Conservation (phyloP, 2,329 filamentous ascomycete species). For the Scedosporium minutisporum region DNA sequence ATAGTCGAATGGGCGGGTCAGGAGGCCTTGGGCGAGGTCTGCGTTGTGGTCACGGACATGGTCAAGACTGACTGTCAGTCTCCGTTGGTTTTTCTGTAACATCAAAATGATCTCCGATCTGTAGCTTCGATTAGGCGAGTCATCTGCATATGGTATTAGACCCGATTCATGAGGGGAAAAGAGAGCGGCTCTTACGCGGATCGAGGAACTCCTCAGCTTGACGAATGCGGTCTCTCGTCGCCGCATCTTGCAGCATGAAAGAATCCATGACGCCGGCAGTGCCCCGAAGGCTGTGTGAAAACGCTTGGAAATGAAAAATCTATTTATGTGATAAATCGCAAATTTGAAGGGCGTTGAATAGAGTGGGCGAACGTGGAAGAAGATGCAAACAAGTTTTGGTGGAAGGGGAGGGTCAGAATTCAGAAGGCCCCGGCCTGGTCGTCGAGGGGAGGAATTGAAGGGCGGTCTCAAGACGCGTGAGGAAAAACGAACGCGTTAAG, state of each 20-base stretch:
- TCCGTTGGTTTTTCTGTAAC: slow-evolving; percentile 57
- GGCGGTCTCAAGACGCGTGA: neutral
- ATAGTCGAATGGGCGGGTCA: slow-evolving; percentile 82
- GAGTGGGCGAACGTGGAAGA: neutral
- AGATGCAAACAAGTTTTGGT: neutral
- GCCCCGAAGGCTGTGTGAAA: neutral
- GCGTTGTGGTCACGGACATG: slow-evolving; percentile 81
- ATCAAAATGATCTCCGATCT: slow-evolving; percentile 77
- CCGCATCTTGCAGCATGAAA: slow-evolving; percentile 73
- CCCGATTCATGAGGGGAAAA: neutral
- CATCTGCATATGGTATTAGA: slow-evolving; percentile 25
- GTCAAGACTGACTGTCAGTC: slow-evolving; percentile 69
- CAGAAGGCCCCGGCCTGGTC: neutral
- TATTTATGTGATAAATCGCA: neutral
- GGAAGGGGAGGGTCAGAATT: too few species aligned
- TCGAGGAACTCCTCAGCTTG: slow-evolving; percentile 89
- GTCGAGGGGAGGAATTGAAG: neutral
- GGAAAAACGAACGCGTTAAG: slow-evolving; percentile 1
- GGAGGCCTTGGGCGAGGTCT: slow-evolving; percentile 68
- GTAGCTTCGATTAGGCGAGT: slow-evolving; percentile 59
- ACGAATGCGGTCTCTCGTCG: slow-evolving; percentile 71
- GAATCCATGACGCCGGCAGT: slow-evolving; percentile 52
- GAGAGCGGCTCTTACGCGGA: slow-evolving; percentile 55
- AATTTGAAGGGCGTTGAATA: neutral
- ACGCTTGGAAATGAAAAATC: neutral